These are phyloP conservation scores for Nevesoporus exiguus DNA, from an alignment of 768 basidiomycete species.

Conservation along the genomic window DNA sequence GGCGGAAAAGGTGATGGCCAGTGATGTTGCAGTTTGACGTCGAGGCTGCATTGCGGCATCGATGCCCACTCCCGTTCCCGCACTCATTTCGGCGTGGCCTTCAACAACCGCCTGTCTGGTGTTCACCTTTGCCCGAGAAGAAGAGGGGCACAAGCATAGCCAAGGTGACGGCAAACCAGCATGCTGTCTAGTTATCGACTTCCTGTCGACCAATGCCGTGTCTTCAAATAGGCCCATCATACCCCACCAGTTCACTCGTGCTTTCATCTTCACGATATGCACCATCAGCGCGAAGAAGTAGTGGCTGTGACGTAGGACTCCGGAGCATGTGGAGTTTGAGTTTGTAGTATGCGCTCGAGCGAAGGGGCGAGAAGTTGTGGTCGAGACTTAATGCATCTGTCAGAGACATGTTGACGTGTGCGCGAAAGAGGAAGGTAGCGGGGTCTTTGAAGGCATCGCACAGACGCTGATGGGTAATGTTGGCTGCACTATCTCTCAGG, in stretches of 20 bases:
- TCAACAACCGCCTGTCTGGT: conserved; percentile 10
- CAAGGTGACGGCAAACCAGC: conserved; percentile 24
- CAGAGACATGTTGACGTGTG: conserved; percentile 26
- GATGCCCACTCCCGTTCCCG: background rate
- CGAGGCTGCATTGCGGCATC: background rate
- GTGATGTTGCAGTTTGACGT: conserved; percentile 15
- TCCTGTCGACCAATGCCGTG: conserved; percentile 5
- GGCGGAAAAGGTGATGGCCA: conserved; percentile 23
- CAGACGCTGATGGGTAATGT: background rate
- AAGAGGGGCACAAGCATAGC: conserved; percentile 21
- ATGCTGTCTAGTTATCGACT: conserved; percentile 20
- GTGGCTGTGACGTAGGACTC: conserved; percentile 43
- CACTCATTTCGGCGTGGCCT: background rate
- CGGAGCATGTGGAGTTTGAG: conserved; percentile 5
- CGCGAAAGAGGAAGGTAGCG: conserved; percentile 15
- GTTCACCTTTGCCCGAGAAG: conserved; percentile 18
- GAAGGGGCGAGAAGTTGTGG: conserved; percentile 1
- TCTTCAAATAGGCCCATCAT: conserved; percentile 36
- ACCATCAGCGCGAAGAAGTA: conserved; percentile 47
- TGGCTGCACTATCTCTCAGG: background rate
- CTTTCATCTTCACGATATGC: conserved; percentile 35
- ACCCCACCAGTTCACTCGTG: conserved; percentile 40
- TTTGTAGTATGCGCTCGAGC: background rate
- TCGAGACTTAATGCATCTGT: conserved; percentile 16
- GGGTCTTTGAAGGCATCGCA: conserved; percentile 20